Evolutionary conservation across 371 early-diverging fungal species (phyloP).

Genomic region (Mucor piriformis): DNA sequence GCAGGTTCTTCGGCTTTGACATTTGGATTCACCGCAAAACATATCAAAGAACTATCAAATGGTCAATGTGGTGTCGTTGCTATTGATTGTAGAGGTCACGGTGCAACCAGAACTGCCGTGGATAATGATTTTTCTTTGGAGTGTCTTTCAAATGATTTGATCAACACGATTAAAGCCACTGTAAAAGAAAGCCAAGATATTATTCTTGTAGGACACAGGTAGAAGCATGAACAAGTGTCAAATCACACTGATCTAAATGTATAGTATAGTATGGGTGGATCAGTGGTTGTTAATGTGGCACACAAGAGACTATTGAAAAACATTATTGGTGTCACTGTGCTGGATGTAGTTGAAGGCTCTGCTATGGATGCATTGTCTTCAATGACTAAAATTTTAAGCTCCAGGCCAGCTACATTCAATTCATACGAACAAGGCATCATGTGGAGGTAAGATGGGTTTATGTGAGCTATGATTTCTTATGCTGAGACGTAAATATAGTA

Average conservation of each 20-base stretch:
- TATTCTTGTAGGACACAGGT: conserved; percentile 84
- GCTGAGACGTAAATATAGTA: conserved; percentile 27
- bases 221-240: conserved; percentile 1
- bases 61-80: conserved; percentile 61
- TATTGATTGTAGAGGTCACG: conserved; percentile 86
- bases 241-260: neutral
- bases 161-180: conserved; percentile 46
- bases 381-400: conserved; percentile 64
- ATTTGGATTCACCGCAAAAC: conserved; percentile 70
- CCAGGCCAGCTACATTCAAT: conserved; percentile 65
- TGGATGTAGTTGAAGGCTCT: conserved; percentile 93
- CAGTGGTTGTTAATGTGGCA: conserved; percentile 81
- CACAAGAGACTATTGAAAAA: conserved; percentile 52
- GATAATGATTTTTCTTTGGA: conserved; percentile 65
- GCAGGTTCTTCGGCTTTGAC: conserved; percentile 83
- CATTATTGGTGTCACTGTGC: conserved; percentile 72
- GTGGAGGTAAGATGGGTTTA: conserved; percentile 68
- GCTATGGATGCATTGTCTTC: conserved; percentile 77
- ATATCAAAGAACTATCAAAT: conserved; percentile 46
- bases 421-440: conserved; percentile 67
- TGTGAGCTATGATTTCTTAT: neutral
- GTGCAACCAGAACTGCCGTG: conserved; percentile 56
- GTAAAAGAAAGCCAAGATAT: conserved; percentile 53
- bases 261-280: conserved; percentile 84
- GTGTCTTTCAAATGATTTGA: conserved; percentile 61